A percentile compares a stretch with the other conserved stretches of the same genome.
These are phyloP conservation scores for Coffea canephora DNA, from an alignment of 257 asterid species.

Conservation along the genomic window DNA sequence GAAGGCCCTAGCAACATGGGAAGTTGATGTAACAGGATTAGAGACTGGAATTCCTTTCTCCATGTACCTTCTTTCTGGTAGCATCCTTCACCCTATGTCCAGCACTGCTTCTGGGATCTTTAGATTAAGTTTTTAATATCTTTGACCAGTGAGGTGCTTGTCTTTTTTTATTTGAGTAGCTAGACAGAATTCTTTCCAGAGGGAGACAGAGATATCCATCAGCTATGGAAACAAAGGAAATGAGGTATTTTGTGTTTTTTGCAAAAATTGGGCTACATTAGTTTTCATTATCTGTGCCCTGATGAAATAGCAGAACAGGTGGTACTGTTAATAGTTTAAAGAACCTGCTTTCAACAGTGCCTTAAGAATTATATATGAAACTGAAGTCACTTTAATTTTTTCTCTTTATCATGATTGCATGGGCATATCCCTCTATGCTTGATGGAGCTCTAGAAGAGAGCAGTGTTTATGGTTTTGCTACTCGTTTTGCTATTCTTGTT, in stretches of 20 bases:
- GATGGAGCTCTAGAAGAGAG: not conserved
- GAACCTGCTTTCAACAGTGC: not conserved
- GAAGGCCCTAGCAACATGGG: slow-evolving; percentile 85
- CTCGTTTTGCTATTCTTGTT: not conserved
- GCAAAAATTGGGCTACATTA: not conserved
- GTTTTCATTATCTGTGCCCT: not conserved
- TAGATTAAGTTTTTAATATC: not conserved
- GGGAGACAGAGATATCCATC: slow-evolving; percentile 73
- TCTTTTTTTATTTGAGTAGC: slow-evolving; percentile 39
- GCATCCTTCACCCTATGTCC: slow-evolving; percentile 10
- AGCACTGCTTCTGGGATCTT: slow-evolving; percentile 10
- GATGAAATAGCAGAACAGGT: not conserved
- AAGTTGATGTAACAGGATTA: slow-evolving; percentile 79
- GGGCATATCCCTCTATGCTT: not conserved
- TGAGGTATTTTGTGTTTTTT: slow-evolving; percentile 56
- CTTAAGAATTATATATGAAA: not conserved
- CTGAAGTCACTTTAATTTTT: not conserved
- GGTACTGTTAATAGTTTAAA: not conserved
- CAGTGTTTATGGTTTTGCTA: not conserved
- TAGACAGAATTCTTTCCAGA: slow-evolving; percentile 42
- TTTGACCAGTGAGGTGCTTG: slow-evolving; percentile 17
- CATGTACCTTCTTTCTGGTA: slow-evolving; percentile 92
- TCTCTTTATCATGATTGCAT: not conserved
- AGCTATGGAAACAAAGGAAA: slow-evolving; percentile 96
- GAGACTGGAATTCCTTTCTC: slow-evolving; percentile 64